Conservation (phyloP, 2,329 filamentous ascomycete genomes). For the Penicillium thymicola region DNA sequence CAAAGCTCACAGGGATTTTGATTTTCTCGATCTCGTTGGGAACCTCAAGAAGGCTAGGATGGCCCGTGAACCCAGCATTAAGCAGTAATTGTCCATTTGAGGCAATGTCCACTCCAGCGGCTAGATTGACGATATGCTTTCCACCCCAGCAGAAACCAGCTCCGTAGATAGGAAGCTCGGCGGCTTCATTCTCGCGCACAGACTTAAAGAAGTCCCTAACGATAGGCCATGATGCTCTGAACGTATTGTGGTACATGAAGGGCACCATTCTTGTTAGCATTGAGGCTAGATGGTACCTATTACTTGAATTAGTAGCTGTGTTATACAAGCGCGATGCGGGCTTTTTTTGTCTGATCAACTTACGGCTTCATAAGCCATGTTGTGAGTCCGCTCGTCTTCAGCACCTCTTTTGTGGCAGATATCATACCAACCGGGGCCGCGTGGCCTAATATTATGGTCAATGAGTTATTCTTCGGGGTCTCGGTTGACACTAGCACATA, state of each 20-base stretch:
- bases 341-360: not conserved
- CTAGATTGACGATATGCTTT: slow-evolving; percentile 52
- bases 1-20: not conserved
- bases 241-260: not conserved
- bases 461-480: not conserved
- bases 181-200: slow-evolving; percentile 33
- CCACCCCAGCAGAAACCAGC: slow-evolving; percentile 66
- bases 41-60: not conserved
- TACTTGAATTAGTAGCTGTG: not conserved
- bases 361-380: slow-evolving; percentile 1
- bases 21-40: slow-evolving; percentile 1
- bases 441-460: not conserved
- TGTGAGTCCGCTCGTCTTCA: not conserved
- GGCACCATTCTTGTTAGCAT: not conserved
- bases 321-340: not conserved
- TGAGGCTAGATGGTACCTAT: not conserved
- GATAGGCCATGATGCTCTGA: slow-evolving; percentile 30
- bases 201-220: slow-evolving; percentile 39
- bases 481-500: slow-evolving; percentile 16
- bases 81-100: slow-evolving; percentile 28
- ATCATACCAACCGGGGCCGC: not conserved
- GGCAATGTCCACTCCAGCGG: slow-evolving; percentile 38
- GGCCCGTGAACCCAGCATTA: slow-evolving; percentile 1
- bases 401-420: not conserved
- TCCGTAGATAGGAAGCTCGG: slow-evolving; percentile 47